Evolutionary conservation across 1,284 basidiomycete species (phyloP).

Genomic region (Rhodofomes roseus): DNA sequence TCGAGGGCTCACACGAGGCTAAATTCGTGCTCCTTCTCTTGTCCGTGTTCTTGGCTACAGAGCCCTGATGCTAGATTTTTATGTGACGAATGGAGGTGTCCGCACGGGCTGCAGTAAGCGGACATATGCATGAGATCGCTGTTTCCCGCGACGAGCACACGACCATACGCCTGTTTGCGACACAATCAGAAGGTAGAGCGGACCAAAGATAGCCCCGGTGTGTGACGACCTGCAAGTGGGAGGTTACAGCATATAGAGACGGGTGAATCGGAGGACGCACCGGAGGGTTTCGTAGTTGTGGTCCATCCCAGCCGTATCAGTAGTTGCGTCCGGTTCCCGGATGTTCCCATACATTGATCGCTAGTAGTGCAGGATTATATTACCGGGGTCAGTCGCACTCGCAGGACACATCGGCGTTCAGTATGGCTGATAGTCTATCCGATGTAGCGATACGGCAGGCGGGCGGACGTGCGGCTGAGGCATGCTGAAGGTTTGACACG

Average conservation of each 20-base stretch:
- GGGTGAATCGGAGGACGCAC: not conserved
- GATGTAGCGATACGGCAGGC: not conserved
- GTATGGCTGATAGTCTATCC: not conserved
- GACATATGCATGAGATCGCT: not conserved
- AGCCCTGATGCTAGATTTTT: not conserved
- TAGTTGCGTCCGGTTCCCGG: not conserved
- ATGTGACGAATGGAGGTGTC: not conserved
- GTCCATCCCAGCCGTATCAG: not conserved
- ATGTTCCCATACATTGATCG: not conserved
- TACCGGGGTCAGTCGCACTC: not conserved
- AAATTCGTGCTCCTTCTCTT: not conserved
- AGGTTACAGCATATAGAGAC: not conserved
- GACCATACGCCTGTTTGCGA: not conserved
- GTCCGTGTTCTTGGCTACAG: not conserved
- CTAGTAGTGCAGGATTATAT: not conserved
- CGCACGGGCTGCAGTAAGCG: not conserved
- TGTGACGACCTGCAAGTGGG: not conserved
- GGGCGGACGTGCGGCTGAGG: not conserved
- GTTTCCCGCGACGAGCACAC: not conserved
- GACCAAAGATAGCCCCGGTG: not conserved
- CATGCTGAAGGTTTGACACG: not conserved
- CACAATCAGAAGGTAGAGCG: not conserved
- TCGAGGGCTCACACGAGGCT: not conserved
- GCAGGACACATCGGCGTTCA: not conserved
- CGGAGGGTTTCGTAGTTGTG: not conserved